A percentile compares a stretch with the other conserved stretches of the same genome.
Conservation (phyloP, 805 yeast species). For the baker's yeast (Saccharomyces cerevisiae) region DNA sequence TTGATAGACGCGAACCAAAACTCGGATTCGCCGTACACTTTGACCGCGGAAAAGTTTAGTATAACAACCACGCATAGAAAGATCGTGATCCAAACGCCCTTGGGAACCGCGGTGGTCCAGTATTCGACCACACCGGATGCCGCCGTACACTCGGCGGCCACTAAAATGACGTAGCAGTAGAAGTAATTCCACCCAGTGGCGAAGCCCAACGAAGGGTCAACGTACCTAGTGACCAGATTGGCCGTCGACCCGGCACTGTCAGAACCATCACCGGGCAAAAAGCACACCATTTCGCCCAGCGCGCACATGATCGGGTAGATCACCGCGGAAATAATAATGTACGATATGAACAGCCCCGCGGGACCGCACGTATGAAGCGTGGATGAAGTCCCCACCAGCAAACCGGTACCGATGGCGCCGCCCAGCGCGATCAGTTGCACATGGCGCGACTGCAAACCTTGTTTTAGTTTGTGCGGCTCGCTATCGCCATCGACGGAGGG, state of each 20-base stretch:
- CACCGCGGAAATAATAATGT: constrained; percentile 51
- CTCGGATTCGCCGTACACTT: constrained; percentile 37
- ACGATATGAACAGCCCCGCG: constrained; percentile 56
- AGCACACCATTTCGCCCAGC: constrained; percentile 63
- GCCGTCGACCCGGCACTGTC: constrained; percentile 45
- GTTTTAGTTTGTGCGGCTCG: constrained; percentile 6
- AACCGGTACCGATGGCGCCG: constrained; percentile 78
- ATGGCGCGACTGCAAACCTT: constrained; percentile 48
- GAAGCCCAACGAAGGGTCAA: constrained; percentile 51
- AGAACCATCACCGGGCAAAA: constrained; percentile 46
- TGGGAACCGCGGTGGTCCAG: constrained; percentile 49
- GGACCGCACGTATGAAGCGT: constrained; percentile 64
- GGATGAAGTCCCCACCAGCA: constrained; percentile 65
- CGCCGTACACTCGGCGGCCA: constrained; percentile 57
- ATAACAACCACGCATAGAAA: constrained; percentile 40
- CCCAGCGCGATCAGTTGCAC: constrained; percentile 77
- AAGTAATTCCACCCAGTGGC: constrained; percentile 55
- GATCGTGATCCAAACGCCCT: constrained; percentile 53
- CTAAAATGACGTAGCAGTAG: constrained; percentile 40
- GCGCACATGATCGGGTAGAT: constrained; percentile 59
- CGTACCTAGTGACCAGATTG: constrained; percentile 49
- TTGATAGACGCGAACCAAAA: constrained; percentile 38
- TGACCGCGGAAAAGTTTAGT: constrained; percentile 46
- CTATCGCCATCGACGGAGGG: constrained; percentile 7
- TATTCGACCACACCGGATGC: constrained; percentile 55